These are phyloP conservation scores for Fusarium pseudograminearum DNA, from an alignment of 2,329 filamentous ascomycete genomes.

Conservation along the genomic window DNA sequence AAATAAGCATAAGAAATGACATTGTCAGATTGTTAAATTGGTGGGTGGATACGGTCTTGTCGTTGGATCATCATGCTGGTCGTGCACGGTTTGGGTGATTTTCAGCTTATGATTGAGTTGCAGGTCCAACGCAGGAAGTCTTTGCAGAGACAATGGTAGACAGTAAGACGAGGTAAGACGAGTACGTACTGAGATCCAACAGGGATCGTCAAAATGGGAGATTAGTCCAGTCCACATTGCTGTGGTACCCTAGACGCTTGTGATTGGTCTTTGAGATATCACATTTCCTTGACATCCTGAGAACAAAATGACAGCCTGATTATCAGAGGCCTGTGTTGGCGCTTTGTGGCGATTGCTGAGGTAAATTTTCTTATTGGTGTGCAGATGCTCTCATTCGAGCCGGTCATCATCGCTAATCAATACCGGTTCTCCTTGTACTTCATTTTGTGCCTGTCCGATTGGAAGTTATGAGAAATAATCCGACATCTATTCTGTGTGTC, in stretches of 20 bases:
- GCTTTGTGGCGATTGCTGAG: background rate
- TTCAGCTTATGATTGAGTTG: background rate
- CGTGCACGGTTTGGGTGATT: rapidly evolving
- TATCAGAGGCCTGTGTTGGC: background rate
- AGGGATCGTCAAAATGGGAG: rapidly evolving
- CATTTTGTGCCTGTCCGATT: background rate
- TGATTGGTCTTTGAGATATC: background rate
- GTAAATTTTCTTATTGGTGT: background rate
- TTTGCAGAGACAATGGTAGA: background rate
- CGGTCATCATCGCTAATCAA: background rate
- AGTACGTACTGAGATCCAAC: rapidly evolving
- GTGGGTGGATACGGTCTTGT: background rate
- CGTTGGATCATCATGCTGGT: background rate
- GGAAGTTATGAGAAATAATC: background rate
- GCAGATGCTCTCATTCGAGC: rapidly evolving
- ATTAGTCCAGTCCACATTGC: background rate
- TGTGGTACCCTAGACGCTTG: background rate
- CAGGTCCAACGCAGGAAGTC: background rate
- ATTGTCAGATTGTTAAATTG: background rate
- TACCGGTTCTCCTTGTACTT: rapidly evolving
- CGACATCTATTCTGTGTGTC: background rate
- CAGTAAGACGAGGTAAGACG: background rate
- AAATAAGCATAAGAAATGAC: background rate
- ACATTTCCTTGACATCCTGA: rapidly evolving
- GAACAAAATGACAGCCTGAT: background rate